A percentile compares a stretch with the other conserved stretches of the same genome.
These are phyloP conservation scores for Cylindrotheca closterium DNA, from an alignment of 108 stramenopile genomes.

Conservation along the genomic window DNA sequence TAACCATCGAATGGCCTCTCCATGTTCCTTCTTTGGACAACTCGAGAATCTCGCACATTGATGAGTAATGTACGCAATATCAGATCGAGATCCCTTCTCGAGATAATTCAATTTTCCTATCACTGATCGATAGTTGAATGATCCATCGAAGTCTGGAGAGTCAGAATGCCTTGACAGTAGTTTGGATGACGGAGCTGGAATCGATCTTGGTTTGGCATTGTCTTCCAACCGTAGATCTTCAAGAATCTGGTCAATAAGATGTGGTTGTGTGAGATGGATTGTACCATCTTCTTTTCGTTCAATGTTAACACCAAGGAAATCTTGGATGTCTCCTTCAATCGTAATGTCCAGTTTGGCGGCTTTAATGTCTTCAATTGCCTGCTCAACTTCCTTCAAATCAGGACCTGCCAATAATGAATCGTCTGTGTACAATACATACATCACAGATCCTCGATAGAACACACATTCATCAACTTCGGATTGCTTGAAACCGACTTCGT, in stretches of 20 bases:
- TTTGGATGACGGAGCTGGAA: slow-evolving; percentile 5
- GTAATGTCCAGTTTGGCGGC: slow-evolving; percentile 15
- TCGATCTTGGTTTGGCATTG: slow-evolving; percentile 3
- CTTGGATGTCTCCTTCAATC: slow-evolving; percentile 30
- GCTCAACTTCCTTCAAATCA: slow-evolving; percentile 12
- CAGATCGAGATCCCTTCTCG: slow-evolving; percentile 14
- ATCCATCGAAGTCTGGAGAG: slow-evolving; percentile 2
- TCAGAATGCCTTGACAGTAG: slow-evolving; percentile 1
- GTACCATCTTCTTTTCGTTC: not conserved
- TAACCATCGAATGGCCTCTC: slow-evolving; percentile 35
- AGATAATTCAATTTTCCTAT: slow-evolving; percentile 41
- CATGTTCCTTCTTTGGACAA: slow-evolving; percentile 35
- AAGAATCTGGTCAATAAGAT: slow-evolving; percentile 28
- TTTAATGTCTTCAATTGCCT: slow-evolving; percentile 23
- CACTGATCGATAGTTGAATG: slow-evolving; percentile 14
- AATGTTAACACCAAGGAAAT: slow-evolving; percentile 37
- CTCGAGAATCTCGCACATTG: slow-evolving; percentile 40
- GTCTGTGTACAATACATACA: slow-evolving; percentile 41
- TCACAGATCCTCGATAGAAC: slow-evolving; percentile 26
- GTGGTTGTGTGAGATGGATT: slow-evolving; percentile 27
- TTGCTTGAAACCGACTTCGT: slow-evolving; percentile 27
- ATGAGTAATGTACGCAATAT: slow-evolving; percentile 29
- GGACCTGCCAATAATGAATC: slow-evolving; percentile 29
- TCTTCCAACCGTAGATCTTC: slow-evolving; percentile 9
- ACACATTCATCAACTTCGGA: slow-evolving; percentile 44